Evolutionary conservation across 768 basidiomycete genomes (phyloP), one percentile per base, ranked within the genome.

Genomic region (Trametes coccinea): DNA sequence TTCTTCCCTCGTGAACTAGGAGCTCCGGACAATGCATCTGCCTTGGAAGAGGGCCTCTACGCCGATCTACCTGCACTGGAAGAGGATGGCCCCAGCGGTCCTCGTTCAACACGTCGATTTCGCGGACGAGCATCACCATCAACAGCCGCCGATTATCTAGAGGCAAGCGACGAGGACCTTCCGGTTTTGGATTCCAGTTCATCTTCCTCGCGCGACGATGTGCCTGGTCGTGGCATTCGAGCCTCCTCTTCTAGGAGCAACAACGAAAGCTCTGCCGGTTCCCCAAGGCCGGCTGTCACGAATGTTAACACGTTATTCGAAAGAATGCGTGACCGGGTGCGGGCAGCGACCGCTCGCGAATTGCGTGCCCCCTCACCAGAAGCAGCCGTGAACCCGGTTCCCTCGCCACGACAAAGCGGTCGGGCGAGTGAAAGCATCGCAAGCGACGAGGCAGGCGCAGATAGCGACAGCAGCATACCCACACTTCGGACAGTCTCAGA

Each of bases 401-500:
- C 53, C 29, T 14, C 46, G 0, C 31, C 39, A 4, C 39, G 29
- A 9, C 4, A 29, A 40, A 37, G 34, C 11, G 30, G 9, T 22
- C 22, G 3, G 11, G 13, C 27, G 14, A n/a, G 10, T 37, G 48
- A 40, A n/a, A 46, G 22, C 22, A 22, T 22, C 22, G 22, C 22
- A 22, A 22, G 40, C 2, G 37, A 56, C 29, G 64, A 54, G 5
- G 46, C 5, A 3, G 57, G 48, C n/a, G 60, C 41, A 17, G 54
- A 59, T 4, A 64, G 63, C 58, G 65, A 65, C 48, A 49, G 55
- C 39, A 70, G 71, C 37, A 30, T 72, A 49, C 71, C 71, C 0
- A 59, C 66, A 3, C 53, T 72, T 27, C 66, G 61, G 48, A 67
- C 66, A 8, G 67, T 70, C 0, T 72, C 71, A 4, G 69, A 67